Evolutionary conservation across 2,329 filamentous ascomycete species (phyloP).

Genomic region (Alternaria angustiovoidea): DNA sequence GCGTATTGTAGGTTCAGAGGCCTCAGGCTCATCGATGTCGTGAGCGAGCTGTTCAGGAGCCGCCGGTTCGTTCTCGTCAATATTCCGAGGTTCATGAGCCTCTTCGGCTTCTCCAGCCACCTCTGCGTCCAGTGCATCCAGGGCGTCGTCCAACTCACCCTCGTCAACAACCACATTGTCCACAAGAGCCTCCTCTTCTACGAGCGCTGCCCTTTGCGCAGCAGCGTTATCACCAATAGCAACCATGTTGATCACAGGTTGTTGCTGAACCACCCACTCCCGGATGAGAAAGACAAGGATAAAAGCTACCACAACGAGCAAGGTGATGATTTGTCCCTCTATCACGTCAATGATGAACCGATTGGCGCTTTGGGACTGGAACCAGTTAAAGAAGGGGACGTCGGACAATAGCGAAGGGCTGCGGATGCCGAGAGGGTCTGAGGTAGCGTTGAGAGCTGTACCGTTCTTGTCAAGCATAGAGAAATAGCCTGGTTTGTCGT

Average conservation of each 20-base stretch:
- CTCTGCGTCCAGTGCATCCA: slow-evolving; percentile 6
- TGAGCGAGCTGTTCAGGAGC: not conserved
- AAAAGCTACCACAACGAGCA: slow-evolving; percentile 90
- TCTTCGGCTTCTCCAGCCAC: slow-evolving; percentile 11
- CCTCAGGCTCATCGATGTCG: slow-evolving; percentile 4
- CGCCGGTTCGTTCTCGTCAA: not conserved
- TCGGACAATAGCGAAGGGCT: slow-evolving; percentile 62
- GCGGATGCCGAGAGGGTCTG: slow-evolving; percentile 29
- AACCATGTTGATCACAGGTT: slow-evolving; percentile 86
- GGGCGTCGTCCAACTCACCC: slow-evolving; percentile 15
- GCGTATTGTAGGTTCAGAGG: slow-evolving; percentile 17
- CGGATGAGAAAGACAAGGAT: slow-evolving; percentile 96
- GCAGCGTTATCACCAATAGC: slow-evolving; percentile 46
- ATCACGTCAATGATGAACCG: slow-evolving; percentile 80
- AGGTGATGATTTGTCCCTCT: slow-evolving; percentile 92
- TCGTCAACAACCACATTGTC: slow-evolving; percentile 19
- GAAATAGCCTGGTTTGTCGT: slow-evolving; percentile 32
- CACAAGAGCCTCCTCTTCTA: slow-evolving; percentile 34
- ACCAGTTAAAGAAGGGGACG: slow-evolving; percentile 60
- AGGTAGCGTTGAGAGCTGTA: slow-evolving; percentile 40
- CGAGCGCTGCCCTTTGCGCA: slow-evolving; percentile 33
- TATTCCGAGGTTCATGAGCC: not conserved
- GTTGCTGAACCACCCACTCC: slow-evolving; percentile 98
- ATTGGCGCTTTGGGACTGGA: slow-evolving; percentile 72
- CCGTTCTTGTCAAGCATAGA: slow-evolving; percentile 31